phyloP scores from a whole-genome alignment of 805 yeast genomes.

The Candida insectalens region DNA sequence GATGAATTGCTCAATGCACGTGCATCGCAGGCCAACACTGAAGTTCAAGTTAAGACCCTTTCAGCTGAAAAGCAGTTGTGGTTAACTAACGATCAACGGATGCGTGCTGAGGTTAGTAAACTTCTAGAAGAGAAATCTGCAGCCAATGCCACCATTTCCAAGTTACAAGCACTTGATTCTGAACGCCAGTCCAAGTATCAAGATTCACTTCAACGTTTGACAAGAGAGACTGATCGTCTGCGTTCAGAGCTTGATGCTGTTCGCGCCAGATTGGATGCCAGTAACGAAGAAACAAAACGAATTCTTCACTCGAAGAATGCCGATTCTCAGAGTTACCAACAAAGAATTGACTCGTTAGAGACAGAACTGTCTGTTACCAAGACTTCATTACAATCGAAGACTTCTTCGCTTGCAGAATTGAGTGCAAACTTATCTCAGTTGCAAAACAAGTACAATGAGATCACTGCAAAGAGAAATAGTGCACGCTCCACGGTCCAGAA shows the following conservation, averaged over 20 bases:
- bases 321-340: conserved; percentile 46
- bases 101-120: conserved; percentile 41
- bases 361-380: conserved; percentile 32
- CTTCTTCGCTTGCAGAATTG: conserved; percentile 28
- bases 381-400: conserved; percentile 33
- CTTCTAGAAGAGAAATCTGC: conserved; percentile 50
- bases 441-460: conserved; percentile 20
- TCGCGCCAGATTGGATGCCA: conserved; percentile 37
- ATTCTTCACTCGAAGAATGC: conserved; percentile 44
- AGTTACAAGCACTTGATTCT: conserved; percentile 48
- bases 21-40: conserved; percentile 31
- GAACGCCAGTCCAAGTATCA: conserved; percentile 48
- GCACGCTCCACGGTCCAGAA: no score
- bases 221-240: conserved; percentile 38
- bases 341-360: conserved; percentile 47
- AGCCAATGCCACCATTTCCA: conserved; percentile 46
- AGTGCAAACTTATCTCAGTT: conserved; percentile 27
- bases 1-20: conserved; percentile 50
- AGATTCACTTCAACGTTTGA: conserved; percentile 40
- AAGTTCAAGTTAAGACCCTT: conserved; percentile 36
- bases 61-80: conserved; percentile 46
- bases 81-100: conserved; percentile 36
- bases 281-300: conserved; percentile 41
- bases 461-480: conserved; percentile 19
- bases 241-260: conserved; percentile 34